phyloP scores from a whole-genome alignment of 2,329 filamentous ascomycete species.

The Zymoseptoria crescenta region DNA sequence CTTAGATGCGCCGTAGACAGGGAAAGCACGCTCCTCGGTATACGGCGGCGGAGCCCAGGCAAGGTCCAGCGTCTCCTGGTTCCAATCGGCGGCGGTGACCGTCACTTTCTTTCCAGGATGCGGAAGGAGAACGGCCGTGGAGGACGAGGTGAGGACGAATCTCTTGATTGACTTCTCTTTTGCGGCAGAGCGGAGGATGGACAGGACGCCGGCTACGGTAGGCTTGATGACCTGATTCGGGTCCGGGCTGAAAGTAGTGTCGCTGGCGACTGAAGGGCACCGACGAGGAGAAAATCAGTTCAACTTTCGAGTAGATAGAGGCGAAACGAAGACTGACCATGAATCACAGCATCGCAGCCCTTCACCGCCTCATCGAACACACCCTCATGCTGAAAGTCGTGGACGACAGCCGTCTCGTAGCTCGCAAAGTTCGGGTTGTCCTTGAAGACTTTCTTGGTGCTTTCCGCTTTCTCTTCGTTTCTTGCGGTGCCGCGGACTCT shows the following conservation, averaged over 20 bases:
- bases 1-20: slow-evolving; percentile 42
- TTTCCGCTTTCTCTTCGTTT: slow-evolving; percentile 15
- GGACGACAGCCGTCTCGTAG: slow-evolving; percentile 15
- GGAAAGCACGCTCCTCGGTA: slow-evolving; percentile 17
- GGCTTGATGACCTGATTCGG: slow-evolving; percentile 38
- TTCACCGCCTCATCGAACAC: slow-evolving; percentile 35
- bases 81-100: slow-evolving; percentile 26
- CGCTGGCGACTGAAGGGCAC: slow-evolving; percentile 31
- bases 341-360: slow-evolving; percentile 39
- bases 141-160: slow-evolving; percentile 39
- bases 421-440: slow-evolving; percentile 15
- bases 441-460: slow-evolving; percentile 16
- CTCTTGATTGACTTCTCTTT: slow-evolving; percentile 36
- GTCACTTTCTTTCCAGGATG: slow-evolving; percentile 29
- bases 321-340: slow-evolving; percentile 15
- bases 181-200: slow-evolving; percentile 34
- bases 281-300: no score
- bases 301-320: no score
- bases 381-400: slow-evolving; percentile 22
- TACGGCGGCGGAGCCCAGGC: slow-evolving; percentile 30
- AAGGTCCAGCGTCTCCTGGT: slow-evolving; percentile 24
- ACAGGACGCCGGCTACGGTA: slow-evolving; percentile 24
- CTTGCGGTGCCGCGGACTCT: slow-evolving; percentile 25
- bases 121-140: slow-evolving; percentile 31
- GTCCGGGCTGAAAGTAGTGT: slow-evolving; percentile 33